Percentiles rank a stretch among this genome's conserved stretches.
phyloP scores from a whole-genome alignment of 345 rosid genomes.

The Hypericum androsaemum region DNA sequence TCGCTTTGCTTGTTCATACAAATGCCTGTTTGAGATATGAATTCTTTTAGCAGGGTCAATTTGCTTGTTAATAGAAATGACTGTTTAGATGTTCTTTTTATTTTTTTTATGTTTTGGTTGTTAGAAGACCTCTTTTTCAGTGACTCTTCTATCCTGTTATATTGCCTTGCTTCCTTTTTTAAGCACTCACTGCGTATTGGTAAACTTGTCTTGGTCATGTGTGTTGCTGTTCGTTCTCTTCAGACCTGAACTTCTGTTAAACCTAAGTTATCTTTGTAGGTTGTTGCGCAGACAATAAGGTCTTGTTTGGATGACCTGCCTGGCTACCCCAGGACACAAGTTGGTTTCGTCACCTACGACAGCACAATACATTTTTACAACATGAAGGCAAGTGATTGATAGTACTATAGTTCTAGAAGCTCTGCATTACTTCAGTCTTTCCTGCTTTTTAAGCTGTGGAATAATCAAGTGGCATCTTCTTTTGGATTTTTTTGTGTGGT shows the following conservation, averaged over 20 bases:
- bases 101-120: too few species aligned
- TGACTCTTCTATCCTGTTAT: too few species aligned
- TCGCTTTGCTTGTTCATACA: neutral
- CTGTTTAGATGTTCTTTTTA: too few species aligned
- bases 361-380: constrained; percentile 96
- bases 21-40: too few species aligned
- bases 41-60: too few species aligned
- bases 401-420: constrained; percentile 8
- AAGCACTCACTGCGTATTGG: too few species aligned
- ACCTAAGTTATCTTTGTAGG: constrained; percentile 29
- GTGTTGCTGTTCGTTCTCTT: neutral
- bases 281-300: constrained; percentile 86
- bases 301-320: constrained; percentile 93
- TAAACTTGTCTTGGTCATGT: neutral
- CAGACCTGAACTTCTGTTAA: neutral
- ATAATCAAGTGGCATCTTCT: constrained; percentile 5
- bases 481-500: constrained; percentile 15
- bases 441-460: constrained; percentile 1
- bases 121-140: too few species aligned
- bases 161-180: too few species aligned
- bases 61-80: too few species aligned
- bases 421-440: constrained; percentile 5
- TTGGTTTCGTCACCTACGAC: constrained; percentile 94
- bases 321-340: constrained; percentile 95
- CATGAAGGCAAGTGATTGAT: constrained; percentile 65